A percentile compares a stretch with the other conserved stretches of the same genome.
phyloP scores from a whole-genome alignment of 495 filamentous ascomycete species.

The Collariella sp. region DNA sequence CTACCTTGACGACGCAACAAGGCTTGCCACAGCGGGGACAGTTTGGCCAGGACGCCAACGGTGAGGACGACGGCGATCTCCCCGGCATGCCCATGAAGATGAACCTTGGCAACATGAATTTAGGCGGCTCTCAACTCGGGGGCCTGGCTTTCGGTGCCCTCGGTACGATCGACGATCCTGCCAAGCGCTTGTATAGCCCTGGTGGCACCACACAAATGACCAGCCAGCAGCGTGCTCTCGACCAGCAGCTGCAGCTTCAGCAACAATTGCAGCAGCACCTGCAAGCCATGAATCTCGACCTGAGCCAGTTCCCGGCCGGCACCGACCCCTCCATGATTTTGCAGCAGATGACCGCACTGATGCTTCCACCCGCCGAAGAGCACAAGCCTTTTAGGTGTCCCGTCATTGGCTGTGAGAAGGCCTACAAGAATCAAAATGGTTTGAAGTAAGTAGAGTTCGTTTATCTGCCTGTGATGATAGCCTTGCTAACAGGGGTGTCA shows the following conservation, averaged over 20 bases:
- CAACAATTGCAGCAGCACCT: conserved; percentile 51
- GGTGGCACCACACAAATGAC: conserved; percentile 56
- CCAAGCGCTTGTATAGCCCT: conserved; percentile 82
- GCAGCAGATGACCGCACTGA: conserved; percentile 59
- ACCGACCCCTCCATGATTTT: conserved; percentile 67
- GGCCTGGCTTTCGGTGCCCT: conserved; percentile 24
- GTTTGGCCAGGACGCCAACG: conserved; percentile 41
- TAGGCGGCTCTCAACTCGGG: conserved; percentile 40
- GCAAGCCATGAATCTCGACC: conserved; percentile 53
- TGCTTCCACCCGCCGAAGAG: conserved; percentile 55
- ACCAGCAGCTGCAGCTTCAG: conserved; percentile 29
- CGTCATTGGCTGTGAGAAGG: conserved; percentile 97
- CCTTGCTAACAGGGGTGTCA: conserved; percentile 33
- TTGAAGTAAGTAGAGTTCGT: conserved; percentile 58
- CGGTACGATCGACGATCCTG: conserved; percentile 85
- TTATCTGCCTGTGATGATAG: neutral
- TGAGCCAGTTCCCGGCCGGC: conserved; percentile 62
- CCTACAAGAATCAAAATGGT: conserved; percentile 99
- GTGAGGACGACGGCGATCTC: conserved; percentile 46
- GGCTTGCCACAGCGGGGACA: conserved; percentile 35
- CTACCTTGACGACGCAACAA: conserved; percentile 64
- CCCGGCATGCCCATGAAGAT: conserved; percentile 52
- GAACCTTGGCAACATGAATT: conserved; percentile 44
- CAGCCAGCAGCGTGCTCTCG: conserved; percentile 42
- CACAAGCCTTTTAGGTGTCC: conserved; percentile 96